These are phyloP conservation scores for Suhomyces bribrorum DNA, from an alignment of 1,139 yeast species.

Conservation along the genomic window DNA sequence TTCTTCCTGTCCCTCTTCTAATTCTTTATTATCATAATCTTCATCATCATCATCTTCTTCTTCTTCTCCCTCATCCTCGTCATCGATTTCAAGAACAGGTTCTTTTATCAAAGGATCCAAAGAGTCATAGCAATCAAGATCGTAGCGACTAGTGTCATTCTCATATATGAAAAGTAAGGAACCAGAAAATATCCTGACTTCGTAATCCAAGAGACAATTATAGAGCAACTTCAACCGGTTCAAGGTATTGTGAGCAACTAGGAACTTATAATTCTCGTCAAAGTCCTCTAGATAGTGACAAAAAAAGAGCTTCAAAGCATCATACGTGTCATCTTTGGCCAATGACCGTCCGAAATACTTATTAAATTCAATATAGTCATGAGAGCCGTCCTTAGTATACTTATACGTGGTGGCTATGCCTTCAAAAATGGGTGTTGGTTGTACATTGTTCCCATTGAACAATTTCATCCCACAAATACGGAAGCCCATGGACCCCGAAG, in stretches of 20 bases:
- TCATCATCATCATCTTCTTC: too few species aligned
- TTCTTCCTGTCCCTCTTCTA: too few species aligned
- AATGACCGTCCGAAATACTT: constrained; percentile 73
- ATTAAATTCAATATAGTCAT: constrained; percentile 52
- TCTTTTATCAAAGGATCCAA: constrained; percentile 42
- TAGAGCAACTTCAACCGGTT: constrained; percentile 64
- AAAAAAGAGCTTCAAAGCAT: constrained; percentile 58
- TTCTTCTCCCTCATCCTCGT: constrained; percentile 34
- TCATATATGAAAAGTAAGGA: constrained; percentile 78
- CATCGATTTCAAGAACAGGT: constrained; percentile 21
- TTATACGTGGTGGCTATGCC: constrained; percentile 15
- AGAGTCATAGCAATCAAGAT: constrained; percentile 29
- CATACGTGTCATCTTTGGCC: constrained; percentile 40
- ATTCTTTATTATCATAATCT: too few species aligned
- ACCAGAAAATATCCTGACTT: constrained; percentile 69
- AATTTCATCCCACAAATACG: constrained; percentile 90
- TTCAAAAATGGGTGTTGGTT: constrained; percentile 12
- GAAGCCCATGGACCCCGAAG: constrained; percentile 74
- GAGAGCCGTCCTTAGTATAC: constrained; percentile 19
- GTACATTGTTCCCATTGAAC: constrained; percentile 21
- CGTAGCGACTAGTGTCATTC: constrained; percentile 57
- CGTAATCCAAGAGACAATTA: constrained; percentile 61
- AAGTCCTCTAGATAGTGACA: constrained; percentile 21
- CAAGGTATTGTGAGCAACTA: constrained; percentile 37
- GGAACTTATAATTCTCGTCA: constrained; percentile 15